These are phyloP conservation scores for Edaphochlamys debaryana DNA, from an alignment of 139 green algal genomes.

Conservation along the genomic window DNA sequence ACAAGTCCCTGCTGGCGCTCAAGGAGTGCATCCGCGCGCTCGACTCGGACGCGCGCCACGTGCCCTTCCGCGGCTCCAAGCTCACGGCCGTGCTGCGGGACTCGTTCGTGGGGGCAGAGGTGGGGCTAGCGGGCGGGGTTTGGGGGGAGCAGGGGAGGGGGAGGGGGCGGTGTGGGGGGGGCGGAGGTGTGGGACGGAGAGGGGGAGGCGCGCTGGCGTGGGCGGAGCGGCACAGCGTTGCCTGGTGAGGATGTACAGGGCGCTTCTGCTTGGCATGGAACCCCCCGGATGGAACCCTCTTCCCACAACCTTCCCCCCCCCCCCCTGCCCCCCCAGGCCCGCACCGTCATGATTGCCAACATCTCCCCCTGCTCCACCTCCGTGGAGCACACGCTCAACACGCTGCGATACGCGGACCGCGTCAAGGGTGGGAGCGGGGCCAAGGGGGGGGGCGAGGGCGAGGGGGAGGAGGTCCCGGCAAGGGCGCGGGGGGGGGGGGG, in stretches of 20 bases:
- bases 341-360: conserved; percentile 99
- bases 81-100: conserved; percentile 86
- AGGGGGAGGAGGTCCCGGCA: no score
- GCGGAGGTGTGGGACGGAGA: no score
- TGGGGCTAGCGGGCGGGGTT: no score
- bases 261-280: no score
- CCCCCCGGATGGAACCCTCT: no score
- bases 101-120: conserved; percentile 82
- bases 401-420: conserved; percentile 95
- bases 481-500: no score
- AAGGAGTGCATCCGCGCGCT: conserved; percentile 93
- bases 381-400: conserved; percentile 99
- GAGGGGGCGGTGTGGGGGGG: no score
- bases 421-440: conserved; percentile 82
- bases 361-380: conserved; percentile 87
- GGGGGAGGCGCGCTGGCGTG: no score
- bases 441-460: background rate
- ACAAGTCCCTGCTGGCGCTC: conserved; percentile 96
- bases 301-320: no score
- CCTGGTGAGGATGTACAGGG: no score
- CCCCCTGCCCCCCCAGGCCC: no score
- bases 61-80: conserved; percentile 96
- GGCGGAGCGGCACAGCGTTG: no score
- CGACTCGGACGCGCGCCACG: conserved; percentile 89
- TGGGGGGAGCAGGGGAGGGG: conserved; percentile 62